Evolutionary conservation across 1,284 basidiomycete genomes (phyloP).

Genomic region (Pyrrhoderma noxium): DNA sequence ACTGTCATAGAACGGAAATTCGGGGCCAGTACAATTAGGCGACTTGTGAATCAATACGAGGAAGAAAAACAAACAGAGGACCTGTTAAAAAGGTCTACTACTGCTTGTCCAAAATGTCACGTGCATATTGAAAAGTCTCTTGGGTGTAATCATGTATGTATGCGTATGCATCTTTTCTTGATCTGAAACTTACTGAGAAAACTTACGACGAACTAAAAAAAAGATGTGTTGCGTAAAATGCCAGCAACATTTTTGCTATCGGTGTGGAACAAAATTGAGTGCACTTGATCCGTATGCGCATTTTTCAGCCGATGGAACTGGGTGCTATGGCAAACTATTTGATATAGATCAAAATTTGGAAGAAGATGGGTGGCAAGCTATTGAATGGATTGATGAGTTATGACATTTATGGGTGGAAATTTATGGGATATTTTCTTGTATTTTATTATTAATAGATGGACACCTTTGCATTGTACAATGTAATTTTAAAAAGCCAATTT

Average conservation of each 20-base stretch:
- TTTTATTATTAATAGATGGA: too few species aligned
- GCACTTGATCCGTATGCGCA: slow-evolving; percentile 57
- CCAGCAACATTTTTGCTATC: slow-evolving; percentile 69
- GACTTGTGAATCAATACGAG: slow-evolving; percentile 49
- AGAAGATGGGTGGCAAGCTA: slow-evolving; percentile 46
- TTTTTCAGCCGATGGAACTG: slow-evolving; percentile 48
- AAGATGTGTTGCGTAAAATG: slow-evolving; percentile 73
- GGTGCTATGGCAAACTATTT: slow-evolving; percentile 62
- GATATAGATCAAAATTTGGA: slow-evolving; percentile 36
- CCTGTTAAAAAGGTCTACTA: slow-evolving; percentile 58
- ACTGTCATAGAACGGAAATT: slow-evolving; percentile 49
- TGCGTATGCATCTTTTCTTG: background rate
- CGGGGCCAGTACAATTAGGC: slow-evolving; percentile 48
- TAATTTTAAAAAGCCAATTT: too few species aligned
- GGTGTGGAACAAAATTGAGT: slow-evolving; percentile 52
- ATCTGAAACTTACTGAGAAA: too few species aligned
- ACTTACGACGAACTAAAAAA: background rate
- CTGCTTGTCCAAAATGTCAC: slow-evolving; percentile 62
- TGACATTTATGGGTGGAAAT: slow-evolving; percentile 11
- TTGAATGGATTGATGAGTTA: slow-evolving; percentile 36
- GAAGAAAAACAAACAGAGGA: slow-evolving; percentile 61
- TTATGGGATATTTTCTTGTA: background rate
- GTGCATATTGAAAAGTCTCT: slow-evolving; percentile 65
- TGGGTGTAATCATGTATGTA: slow-evolving; percentile 71
- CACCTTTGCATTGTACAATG: too few species aligned